Evolutionary conservation across 805 yeast species (phyloP).

Genomic region (Zygosaccharomyces kombuchaensis): DNA sequence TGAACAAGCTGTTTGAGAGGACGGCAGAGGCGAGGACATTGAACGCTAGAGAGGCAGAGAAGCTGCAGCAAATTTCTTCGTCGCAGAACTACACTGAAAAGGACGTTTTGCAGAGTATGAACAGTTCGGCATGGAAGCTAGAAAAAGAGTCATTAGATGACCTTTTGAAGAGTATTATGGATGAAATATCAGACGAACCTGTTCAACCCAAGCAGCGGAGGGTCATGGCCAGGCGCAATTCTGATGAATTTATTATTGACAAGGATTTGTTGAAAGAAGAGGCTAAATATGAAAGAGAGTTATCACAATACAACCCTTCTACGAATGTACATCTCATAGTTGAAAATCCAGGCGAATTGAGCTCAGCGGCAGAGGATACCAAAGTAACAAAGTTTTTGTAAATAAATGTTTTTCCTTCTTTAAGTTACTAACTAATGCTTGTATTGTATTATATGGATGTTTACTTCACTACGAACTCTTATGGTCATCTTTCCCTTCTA

Average conservation of each 20-base stretch:
- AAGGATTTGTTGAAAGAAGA: slow-evolving; percentile 15
- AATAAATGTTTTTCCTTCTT: background rate
- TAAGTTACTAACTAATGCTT: background rate
- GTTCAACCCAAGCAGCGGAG: background rate
- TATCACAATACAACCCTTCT: slow-evolving; percentile 28
- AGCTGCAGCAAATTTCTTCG: slow-evolving; percentile 8
- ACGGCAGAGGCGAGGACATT: slow-evolving; percentile 14
- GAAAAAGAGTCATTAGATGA: slow-evolving; percentile 30
- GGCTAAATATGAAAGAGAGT: slow-evolving; percentile 25
- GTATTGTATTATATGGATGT: background rate
- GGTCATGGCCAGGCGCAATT: background rate
- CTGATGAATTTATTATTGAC: slow-evolving; percentile 22
- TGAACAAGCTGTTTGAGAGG: slow-evolving; percentile 34
- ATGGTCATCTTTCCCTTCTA: slow-evolving; percentile 8
- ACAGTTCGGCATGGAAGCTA: slow-evolving; percentile 14
- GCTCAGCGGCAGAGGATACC: slow-evolving; percentile 38
- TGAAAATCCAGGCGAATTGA: slow-evolving; percentile 39
- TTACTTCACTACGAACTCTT: slow-evolving; percentile 1
- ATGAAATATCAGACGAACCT: slow-evolving; percentile 18
- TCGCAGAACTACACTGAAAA: slow-evolving; percentile 10
- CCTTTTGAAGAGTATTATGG: slow-evolving; percentile 29
- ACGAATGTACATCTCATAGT: slow-evolving; percentile 38
- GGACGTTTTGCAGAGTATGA: slow-evolving; percentile 28
- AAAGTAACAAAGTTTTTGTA: slow-evolving; percentile 37
- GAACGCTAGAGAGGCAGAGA: slow-evolving; percentile 19